phyloP scores from a whole-genome alignment of 352 stramenopile species.

The Blastocystis sp. region DNA sequence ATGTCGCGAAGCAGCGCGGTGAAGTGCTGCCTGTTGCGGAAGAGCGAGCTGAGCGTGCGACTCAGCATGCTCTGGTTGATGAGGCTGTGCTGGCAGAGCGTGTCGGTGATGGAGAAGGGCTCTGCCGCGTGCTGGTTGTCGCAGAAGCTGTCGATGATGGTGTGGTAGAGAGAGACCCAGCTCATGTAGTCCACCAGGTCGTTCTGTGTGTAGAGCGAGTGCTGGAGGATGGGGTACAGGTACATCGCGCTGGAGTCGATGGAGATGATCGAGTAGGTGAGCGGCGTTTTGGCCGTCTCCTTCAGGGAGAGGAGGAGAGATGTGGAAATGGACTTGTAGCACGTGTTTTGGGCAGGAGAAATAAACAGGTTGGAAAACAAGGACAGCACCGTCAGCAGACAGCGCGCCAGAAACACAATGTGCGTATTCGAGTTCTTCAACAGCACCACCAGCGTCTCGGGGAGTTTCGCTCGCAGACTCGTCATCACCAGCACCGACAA shows the following conservation, averaged over 20 bases:
- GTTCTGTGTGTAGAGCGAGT: neutral
- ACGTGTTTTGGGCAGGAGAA: neutral
- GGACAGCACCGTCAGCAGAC: neutral
- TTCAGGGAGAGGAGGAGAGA: neutral
- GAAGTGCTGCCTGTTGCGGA: slow-evolving; percentile 17
- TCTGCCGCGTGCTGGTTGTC: neutral
- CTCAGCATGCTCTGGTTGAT: neutral
- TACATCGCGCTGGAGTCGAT: slow-evolving; percentile 12
- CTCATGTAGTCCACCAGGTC: slow-evolving; percentile 25
- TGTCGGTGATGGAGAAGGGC: neutral
- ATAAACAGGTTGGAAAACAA: slow-evolving; percentile 32
- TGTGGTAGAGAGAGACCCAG: slow-evolving; percentile 38
- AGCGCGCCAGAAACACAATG: slow-evolving; percentile 1
- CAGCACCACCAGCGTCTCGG: slow-evolving; percentile 12
- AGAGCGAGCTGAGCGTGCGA: slow-evolving; percentile 10
- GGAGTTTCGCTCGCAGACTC: slow-evolving; percentile 25
- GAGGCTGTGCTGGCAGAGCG: neutral
- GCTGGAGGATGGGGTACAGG: slow-evolving; percentile 48
- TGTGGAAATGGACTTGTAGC: neutral
- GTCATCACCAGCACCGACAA: neutral
- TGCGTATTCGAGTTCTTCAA: slow-evolving; percentile 4
- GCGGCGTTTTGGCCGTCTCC: too few species aligned
- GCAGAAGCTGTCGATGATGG: slow-evolving; percentile 25
- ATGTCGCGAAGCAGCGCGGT: slow-evolving; percentile 14
- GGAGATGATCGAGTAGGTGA: too few species aligned